Evolutionary conservation across 352 stramenopile species (phyloP), one percentile per base, ranked within the genome.

Genomic region (Blastocystis sp.): DNA sequence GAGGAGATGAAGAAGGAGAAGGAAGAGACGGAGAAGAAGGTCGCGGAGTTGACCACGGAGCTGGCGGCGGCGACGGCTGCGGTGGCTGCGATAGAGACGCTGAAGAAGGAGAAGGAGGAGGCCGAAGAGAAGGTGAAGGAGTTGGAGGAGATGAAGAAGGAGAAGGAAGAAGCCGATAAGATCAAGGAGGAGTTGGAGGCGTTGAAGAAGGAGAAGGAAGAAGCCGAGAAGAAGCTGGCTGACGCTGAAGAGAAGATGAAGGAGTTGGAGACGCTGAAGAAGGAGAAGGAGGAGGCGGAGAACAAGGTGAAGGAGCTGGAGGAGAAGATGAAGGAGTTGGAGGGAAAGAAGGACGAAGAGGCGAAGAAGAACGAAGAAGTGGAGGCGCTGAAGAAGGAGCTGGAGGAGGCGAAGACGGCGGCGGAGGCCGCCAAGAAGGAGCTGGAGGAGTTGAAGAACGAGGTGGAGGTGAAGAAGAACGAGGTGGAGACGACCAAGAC

Each of bases 391-490:
- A 55, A 77, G 33, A 41, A 37, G 21, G 50, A 77, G 66, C 0
- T 45, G 45, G n/a, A 77, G 1, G 66, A 77, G 33, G 66, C 66
- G 3, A 41, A 77, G 45, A 77, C 50, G 33, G 31, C 31, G 26
- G 66, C 55, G 66, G 33, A 45, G 37, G 66, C 50, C 26, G 29
- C 66, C 21, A 59, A 85, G 74, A 69, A 85, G 74, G 50, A 85
- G 61, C 33, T 41, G 51, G 50, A 85, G 51, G 74, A 85, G 10
- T 41, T 85, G 45, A 66, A 67, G 74, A 70, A 70, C 24, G 55
- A 85, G 31, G 6, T 70, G 66, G 50, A 77, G 66, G 50, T 29
- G 29, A 41, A 19, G 29, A 24, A 35, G 6, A 77, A 77, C 2
- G 66, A 77, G 33, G 33, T 51, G 1, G 33, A 55, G 10, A 24